Base-by-base conservation (phyloP, 2,329 filamentous ascomycete species). In the Cladobotryum mycophilum region DNA sequence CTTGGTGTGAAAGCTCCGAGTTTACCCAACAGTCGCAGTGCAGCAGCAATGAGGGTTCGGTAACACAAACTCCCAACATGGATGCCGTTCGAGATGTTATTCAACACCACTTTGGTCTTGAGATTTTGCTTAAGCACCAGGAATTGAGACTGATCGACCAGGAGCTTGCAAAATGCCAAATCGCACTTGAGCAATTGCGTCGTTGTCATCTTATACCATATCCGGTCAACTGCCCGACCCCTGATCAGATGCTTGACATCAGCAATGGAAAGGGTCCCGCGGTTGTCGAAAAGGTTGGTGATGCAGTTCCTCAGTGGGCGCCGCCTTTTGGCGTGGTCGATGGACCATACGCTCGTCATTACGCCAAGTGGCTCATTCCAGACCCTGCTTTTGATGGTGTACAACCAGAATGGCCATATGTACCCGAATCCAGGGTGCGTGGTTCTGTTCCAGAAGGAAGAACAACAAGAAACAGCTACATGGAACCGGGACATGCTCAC, bases 91-190 rank as follows among this genome's bases (percentile, higher is more conserved):
- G 82, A 64, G 84, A 91, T 60, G 79, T 80, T 35, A 86, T 97
- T 64, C 85, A 90, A 64, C 84, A 89, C 55, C 88, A 96, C 69
- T 86, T 97, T 67, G 88, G 90, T 62, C 81, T 93, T 58, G 91
- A 96, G 72, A 91, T 97, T 48, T 73, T 97, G 56, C 74, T 95
- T 66, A 97, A 96, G 76, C 93, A 99, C 70, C 84, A 93, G 62
- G 93, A 99, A 73, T 73, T 97, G 53, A 88, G 91, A 51, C 77
- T 96, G 59, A 96, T 97, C 67, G 89, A 97, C 65, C 90, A 96
- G 70, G 93, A 97, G 72, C 79, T 97, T 57, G 92, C 89, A 57
- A 97, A 96, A 73, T 96, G 91, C 64, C 91, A 97, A 72, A 76
- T 91, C 56, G 89, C 91, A 11, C 78, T 97, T 59, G 93, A 99